phyloP scores from a whole-genome alignment of 1,284 basidiomycete genomes.

The Microbotryomycetes sp. region DNA sequence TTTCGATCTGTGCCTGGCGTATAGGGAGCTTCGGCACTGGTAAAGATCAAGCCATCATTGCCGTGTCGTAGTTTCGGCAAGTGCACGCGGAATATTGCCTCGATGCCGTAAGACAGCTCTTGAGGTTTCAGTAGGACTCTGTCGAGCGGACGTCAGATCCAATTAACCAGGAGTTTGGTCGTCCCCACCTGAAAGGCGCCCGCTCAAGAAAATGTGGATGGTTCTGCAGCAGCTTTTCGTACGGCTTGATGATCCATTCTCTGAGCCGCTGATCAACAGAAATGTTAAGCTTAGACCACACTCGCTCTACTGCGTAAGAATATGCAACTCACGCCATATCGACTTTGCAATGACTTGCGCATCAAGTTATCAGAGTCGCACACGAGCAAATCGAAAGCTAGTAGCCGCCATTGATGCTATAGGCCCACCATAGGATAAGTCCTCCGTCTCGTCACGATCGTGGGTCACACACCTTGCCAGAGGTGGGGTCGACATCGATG shows the following conservation, averaged over 20 bases:
- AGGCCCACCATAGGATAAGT: not conserved
- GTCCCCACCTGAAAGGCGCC: conserved; percentile 75
- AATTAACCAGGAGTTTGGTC: conserved; percentile 10
- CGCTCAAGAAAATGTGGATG: conserved; percentile 57
- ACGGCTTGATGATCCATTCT: conserved; percentile 75
- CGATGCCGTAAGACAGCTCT: conserved; percentile 78
- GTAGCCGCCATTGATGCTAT: conserved; percentile 49
- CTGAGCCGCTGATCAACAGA: conserved; percentile 59
- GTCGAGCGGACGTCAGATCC: not conserved
- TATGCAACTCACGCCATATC: conserved; percentile 70
- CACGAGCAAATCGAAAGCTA: conserved; percentile 91
- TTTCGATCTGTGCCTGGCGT: conserved; percentile 81
- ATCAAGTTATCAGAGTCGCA: conserved; percentile 81
- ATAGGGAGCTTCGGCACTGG: conserved; percentile 78
- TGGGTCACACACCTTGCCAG: conserved; percentile 50
- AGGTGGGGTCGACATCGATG: conserved; percentile 71
- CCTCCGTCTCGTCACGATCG: not conserved
- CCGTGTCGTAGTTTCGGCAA: conserved; percentile 86
- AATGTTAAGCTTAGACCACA: not conserved
- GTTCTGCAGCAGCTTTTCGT: conserved; percentile 60
- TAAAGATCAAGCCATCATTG: conserved; percentile 96
- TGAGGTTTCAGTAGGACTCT: conserved; percentile 84
- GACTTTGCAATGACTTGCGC: conserved; percentile 67
- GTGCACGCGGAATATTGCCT: conserved; percentile 72
- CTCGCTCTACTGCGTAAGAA: not conserved